Evolutionary conservation across 1,139 yeast species (phyloP).

Genomic region (Debaryomyces udenii): DNA sequence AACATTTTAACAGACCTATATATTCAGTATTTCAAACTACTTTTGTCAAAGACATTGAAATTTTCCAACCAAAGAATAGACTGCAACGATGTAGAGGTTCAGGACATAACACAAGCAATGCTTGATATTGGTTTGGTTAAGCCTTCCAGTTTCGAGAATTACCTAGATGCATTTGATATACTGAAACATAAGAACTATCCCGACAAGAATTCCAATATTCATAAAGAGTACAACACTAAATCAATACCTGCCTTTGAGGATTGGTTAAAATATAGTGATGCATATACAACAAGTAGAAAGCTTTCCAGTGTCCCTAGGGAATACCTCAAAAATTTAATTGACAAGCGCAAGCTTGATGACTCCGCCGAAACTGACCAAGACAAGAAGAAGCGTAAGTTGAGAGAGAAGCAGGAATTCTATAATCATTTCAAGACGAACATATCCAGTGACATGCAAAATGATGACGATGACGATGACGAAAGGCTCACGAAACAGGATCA

Average conservation of each 20-base stretch:
- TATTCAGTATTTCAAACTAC: conserved; percentile 53
- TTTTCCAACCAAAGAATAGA: conserved; percentile 19
- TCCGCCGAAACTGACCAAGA: conserved; percentile 36
- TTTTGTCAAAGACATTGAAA: conserved; percentile 45
- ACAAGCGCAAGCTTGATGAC: conserved; percentile 37
- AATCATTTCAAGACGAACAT: conserved; percentile 36
- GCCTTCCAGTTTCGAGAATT: conserved; percentile 33
- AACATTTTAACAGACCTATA: conserved; percentile 67
- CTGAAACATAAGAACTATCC: conserved; percentile 12
- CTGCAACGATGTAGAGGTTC: conserved; percentile 39
- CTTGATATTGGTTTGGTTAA: conserved; percentile 55
- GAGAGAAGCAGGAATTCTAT: conserved; percentile 43
- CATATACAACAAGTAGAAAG: conserved; percentile 26
- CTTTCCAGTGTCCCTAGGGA: conserved; percentile 38
- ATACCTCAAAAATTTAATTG: conserved; percentile 38
- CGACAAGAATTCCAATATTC: conserved; percentile 13
- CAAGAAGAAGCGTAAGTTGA: conserved; percentile 25
- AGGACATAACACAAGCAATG: conserved; percentile 66
- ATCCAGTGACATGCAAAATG: conserved; percentile 23
- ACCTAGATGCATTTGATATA: conserved; percentile 21
- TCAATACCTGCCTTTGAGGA: conserved; percentile 40
- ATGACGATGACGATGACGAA: conserved; percentile 34
- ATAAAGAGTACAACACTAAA: conserved; percentile 36
- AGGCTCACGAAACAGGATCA: conserved; percentile 29
- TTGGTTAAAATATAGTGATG: conserved; percentile 40